phyloP scores from a whole-genome alignment of 1,284 basidiomycete genomes.

The Leccinum subrobustum region DNA sequence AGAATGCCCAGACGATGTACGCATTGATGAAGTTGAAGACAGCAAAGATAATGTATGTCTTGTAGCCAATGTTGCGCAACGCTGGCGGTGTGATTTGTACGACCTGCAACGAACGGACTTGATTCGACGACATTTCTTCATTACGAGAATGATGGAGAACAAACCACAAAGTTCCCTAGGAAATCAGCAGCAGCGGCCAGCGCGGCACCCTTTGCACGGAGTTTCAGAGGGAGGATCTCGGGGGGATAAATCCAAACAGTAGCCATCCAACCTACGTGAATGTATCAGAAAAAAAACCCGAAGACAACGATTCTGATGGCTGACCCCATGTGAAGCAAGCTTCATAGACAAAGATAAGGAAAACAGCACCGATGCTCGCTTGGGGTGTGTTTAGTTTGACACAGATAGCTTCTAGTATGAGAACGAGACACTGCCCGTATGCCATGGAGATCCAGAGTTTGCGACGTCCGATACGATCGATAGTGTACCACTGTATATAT shows the following conservation, averaged over 20 bases:
- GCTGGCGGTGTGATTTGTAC: slow-evolving; percentile 18
- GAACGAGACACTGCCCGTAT: slow-evolving; percentile 13
- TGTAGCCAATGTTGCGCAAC: slow-evolving; percentile 15
- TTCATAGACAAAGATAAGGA: slow-evolving; percentile 17
- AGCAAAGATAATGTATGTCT: slow-evolving; percentile 16
- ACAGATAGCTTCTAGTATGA: slow-evolving; percentile 14
- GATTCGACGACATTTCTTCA: background rate
- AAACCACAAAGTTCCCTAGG: slow-evolving; percentile 15
- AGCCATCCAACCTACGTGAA: slow-evolving; percentile 15
- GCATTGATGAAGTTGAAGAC: slow-evolving; percentile 18
- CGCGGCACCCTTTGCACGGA: slow-evolving; percentile 14
- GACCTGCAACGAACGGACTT: slow-evolving; percentile 2
- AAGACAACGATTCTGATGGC: background rate
- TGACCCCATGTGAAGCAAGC: slow-evolving; percentile 15
- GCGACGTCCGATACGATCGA: slow-evolving; percentile 17
- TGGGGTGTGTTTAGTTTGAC: slow-evolving; percentile 10
- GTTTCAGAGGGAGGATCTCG: slow-evolving; percentile 16
- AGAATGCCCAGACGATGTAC: slow-evolving; percentile 16
- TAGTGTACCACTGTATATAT: slow-evolving; percentile 14
- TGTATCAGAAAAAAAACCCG: background rate
- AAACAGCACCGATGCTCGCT: slow-evolving; percentile 15
- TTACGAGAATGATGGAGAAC: background rate
- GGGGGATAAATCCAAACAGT: slow-evolving; percentile 18
- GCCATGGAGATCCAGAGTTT: slow-evolving; percentile 22
- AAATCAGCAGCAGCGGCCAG: slow-evolving; percentile 13